Base-by-base conservation (phyloP, 73 alveolate species). In the Paramecium primaurelia region DNA sequence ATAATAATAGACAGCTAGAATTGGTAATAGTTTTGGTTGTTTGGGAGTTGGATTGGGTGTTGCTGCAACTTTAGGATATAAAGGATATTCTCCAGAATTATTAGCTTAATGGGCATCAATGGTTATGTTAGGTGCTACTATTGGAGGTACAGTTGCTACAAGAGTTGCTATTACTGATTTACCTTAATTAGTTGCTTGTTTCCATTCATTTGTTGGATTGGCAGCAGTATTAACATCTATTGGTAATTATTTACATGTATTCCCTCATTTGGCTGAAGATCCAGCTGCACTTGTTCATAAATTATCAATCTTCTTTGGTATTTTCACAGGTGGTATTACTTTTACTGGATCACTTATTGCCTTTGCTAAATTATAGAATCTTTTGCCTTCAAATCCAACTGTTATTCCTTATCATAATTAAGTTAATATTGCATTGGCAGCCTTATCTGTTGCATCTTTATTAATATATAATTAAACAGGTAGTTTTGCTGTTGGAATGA, bases 271-370 rank as follows among this genome's bases (percentile, higher is more conserved):
- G 80, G 94, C 58, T 28, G 59, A 26, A 12, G 93, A 40, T 73
- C 88, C 88, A 8, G 42, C 37, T 26, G 86, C 68, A 26, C 14
- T 58, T 8, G 32, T 60, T 25, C 91, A 86, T 86, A 40, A 60
- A 40, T 80, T 85, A n/a, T 77, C 75, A 42, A 58, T 75, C 25
- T 40, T 60, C 77, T 34, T 86, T 36, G 93, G 93, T 26, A 93
- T 77, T 64, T 94, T 92, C 71, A 92, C 88, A 4, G 94, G 95
- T 22, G 96, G 95, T 4, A 51, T 95, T 49, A 95, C 97, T 45
- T 95, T 95, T 83, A 86, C 96, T 18, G 97, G 97, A 37, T 77
- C 95, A 10, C 93, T 95, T 47, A 95, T 95, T 44, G 96, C 97
- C 1, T 93, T 86, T 6, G 96, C 94, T 36, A 95, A 95, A 44